Base-by-base conservation (phyloP, 257 asterid species). In the Solanum stenotomum region DNA sequence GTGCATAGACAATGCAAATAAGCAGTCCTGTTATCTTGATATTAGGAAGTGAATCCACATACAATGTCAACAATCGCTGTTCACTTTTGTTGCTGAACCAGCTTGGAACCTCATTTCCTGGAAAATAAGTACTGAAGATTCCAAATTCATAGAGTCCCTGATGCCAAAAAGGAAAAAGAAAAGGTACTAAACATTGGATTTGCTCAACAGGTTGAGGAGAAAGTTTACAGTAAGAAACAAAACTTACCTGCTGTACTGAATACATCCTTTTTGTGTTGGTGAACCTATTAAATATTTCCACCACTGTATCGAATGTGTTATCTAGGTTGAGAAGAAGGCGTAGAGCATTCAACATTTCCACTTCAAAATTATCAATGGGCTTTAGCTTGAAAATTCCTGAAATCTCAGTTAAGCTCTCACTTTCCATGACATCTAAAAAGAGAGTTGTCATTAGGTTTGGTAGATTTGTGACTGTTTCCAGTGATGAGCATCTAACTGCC, bases 111-210 rank as follows among this genome's bases (percentile, higher is more conserved):
- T 87, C 86, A 87, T 52, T 77, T 52, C 86, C 78, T 49, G 87
- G 89, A 87, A 87, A 44, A 63, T 79, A 77, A 78, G 87, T 78
- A 52, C 86, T 87, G 70, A 79, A 87, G 33, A 87, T 87, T 31
- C 89, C 89, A 87, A 87, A 87, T 87, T 87, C 87, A 37, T 79
- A 61, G n/a, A 87, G 86, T 78, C 89, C 89, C 89, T 87, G 59
- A 79, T 25, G 16, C 16, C 85, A 27, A 25, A 44, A 15, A 7
- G 27, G 31, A 37, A 59, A 31, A 81, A 27, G 59, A 23, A 71
- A 9, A 70, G 20, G 16, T 27, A 8, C 8, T 42, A 42, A 3
- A 33, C 9, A 59, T 25, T 25, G 85, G 15, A 79, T 44, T 5
- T 8, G 65, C 65, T 25, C n/a, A 25, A 78, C 85, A 42, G 38